Percentiles rank a stretch among this genome's conserved stretches.
These are phyloP conservation scores for Akanthomyces muscarius DNA, from an alignment of 2,329 filamentous ascomycete genomes.

Conservation along the genomic window DNA sequence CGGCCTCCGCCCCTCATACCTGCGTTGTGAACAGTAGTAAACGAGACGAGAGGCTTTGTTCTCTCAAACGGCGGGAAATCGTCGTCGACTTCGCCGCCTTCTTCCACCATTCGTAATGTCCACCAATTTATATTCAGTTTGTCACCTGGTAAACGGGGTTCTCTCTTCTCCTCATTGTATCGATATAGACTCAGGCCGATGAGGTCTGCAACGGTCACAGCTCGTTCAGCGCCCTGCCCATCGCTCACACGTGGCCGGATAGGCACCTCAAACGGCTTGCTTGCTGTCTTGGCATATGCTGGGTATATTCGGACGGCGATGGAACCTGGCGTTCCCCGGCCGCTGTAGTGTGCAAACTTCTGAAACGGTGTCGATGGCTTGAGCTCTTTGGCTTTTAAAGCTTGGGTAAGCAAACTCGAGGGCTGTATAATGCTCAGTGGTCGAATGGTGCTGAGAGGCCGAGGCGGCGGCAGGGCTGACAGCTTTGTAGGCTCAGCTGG, in stretches of 20 bases:
- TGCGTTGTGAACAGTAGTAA: constrained; percentile 78
- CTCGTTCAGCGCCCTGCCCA: constrained; percentile 55
- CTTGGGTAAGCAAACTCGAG: constrained; percentile 66
- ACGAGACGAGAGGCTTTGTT: constrained; percentile 69
- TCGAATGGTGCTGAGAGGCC: constrained; percentile 60
- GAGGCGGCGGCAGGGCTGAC: constrained; percentile 65
- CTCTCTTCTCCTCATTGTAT: constrained; percentile 71
- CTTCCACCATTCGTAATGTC: constrained; percentile 78
- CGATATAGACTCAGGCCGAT: constrained; percentile 76
- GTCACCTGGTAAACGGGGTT: constrained; percentile 60
- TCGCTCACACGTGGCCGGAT: constrained; percentile 67
- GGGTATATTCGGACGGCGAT: constrained; percentile 74
- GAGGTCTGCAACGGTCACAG: constrained; percentile 72
- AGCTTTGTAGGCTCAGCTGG: constrained; percentile 54
- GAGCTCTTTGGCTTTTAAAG: constrained; percentile 67
- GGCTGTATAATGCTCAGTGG: constrained; percentile 66
- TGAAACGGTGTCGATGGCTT: constrained; percentile 70
- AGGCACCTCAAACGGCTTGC: constrained; percentile 66
- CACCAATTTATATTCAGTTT: constrained; percentile 78
- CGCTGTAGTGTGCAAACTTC: constrained; percentile 70
- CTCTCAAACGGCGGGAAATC: constrained; percentile 77
- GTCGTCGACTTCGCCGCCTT: constrained; percentile 79
- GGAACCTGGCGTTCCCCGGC: constrained; percentile 73
- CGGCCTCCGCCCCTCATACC: constrained; percentile 61
- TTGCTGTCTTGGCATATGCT: constrained; percentile 62